Evolutionary conservation across 2,329 filamentous ascomycete genomes (phyloP).

Genomic region (Huntiella savannae): DNA sequence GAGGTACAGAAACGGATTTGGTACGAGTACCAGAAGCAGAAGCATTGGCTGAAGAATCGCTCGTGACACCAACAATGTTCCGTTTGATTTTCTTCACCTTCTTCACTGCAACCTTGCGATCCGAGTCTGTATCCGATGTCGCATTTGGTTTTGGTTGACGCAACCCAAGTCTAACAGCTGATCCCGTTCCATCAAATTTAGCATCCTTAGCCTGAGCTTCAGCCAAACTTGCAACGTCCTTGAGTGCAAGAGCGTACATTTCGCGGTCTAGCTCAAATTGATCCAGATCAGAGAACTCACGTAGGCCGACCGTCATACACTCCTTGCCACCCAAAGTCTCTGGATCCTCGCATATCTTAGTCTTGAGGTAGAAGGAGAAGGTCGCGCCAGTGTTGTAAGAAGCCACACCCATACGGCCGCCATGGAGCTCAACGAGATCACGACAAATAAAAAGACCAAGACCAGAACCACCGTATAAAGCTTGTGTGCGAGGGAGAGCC

Average conservation of each 20-base stretch:
- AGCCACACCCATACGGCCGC: slow-evolving; percentile 56
- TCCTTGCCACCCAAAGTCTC: background rate
- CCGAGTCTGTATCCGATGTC: background rate
- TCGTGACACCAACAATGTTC: no score
- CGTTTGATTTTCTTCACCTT: background rate
- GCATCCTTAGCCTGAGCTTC: background rate
- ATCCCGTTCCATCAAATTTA: background rate
- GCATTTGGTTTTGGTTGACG: background rate
- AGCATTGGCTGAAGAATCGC: no score
- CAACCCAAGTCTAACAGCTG: background rate
- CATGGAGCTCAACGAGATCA: slow-evolving; percentile 57
- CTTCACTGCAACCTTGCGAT: background rate
- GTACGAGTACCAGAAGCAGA: no score
- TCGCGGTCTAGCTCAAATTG: no score
- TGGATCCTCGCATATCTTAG: slow-evolving; percentile 30
- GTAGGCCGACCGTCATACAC: no score
- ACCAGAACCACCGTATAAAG: slow-evolving; percentile 53
- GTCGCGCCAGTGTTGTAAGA: slow-evolving; percentile 50
- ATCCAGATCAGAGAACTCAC: no score
- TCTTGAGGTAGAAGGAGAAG: slow-evolving; percentile 60
- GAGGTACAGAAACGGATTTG: no score
- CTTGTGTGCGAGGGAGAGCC: slow-evolving; percentile 48
- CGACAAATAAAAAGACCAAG: slow-evolving; percentile 59
- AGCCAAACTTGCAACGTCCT: no score
- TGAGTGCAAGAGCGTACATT: no score